A percentile compares a stretch with the other conserved stretches of the same genome.
Conservation (phyloP, 192 early-diverging fungal genomes). For the Coemansia guatemalensis region DNA sequence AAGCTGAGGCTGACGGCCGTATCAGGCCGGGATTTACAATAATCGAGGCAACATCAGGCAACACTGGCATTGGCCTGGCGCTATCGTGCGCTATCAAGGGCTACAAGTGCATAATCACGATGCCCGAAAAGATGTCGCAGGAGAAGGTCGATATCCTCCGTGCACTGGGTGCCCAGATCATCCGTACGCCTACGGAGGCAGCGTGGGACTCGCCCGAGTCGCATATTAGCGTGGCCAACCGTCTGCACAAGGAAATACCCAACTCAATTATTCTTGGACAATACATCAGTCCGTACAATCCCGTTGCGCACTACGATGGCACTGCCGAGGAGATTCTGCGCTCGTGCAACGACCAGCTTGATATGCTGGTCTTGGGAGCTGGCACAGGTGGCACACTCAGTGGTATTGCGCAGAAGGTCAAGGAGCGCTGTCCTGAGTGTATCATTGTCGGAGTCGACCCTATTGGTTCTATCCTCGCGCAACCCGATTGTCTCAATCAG, state of each 20-base stretch:
- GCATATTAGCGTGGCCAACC: slow-evolving; percentile 95
- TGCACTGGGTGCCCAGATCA: slow-evolving; percentile 95
- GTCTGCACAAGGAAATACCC: slow-evolving; percentile 92
- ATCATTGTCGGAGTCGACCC: slow-evolving; percentile 94
- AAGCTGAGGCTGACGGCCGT: slow-evolving; percentile 87
- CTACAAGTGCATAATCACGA: slow-evolving; percentile 96
- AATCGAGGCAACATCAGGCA: slow-evolving; percentile 99
- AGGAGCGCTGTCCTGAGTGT: slow-evolving; percentile 86
- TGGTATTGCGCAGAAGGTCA: slow-evolving; percentile 91
- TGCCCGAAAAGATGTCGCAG: slow-evolving; percentile 99
- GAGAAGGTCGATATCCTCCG: slow-evolving; percentile 99
- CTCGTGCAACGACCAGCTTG: slow-evolving; percentile 83
- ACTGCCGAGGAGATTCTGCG: slow-evolving; percentile 84
- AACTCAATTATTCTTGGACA: slow-evolving; percentile 97
- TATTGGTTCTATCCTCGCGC: slow-evolving; percentile 90
- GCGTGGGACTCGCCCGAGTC: slow-evolving; percentile 99
- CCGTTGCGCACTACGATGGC: slow-evolving; percentile 94
- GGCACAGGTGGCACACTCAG: slow-evolving; percentile 98
- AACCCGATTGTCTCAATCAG: slow-evolving; percentile 78
- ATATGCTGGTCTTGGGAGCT: slow-evolving; percentile 94
- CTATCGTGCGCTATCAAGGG: slow-evolving; percentile 98
- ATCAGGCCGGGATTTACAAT: slow-evolving; percentile 92
- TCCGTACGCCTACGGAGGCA: slow-evolving; percentile 98
- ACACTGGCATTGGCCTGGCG: slow-evolving; percentile 99
- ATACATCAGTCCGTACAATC: slow-evolving; percentile 97